Percentiles rank a stretch among this genome's conserved stretches.
Conservation (phyloP, 345 rosid species). For the Cardamine occulta region DNA sequence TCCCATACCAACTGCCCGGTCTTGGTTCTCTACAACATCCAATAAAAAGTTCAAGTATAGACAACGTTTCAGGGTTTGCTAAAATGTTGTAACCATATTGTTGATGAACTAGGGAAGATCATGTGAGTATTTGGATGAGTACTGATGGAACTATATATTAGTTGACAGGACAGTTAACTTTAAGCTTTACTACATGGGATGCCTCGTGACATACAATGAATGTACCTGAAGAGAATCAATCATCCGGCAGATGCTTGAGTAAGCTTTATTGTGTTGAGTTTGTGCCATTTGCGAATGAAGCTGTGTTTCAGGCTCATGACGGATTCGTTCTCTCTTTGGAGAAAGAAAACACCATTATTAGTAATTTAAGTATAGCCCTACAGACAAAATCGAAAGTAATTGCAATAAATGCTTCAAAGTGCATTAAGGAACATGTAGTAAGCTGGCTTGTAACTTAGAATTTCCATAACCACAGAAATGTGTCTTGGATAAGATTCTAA, state of each 20-base stretch:
- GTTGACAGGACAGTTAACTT: constrained; percentile 3
- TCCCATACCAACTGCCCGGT: background rate
- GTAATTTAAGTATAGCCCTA: background rate
- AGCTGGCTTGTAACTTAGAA: background rate
- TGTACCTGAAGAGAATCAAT: constrained; percentile 11
- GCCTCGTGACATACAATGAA: constrained; percentile 22
- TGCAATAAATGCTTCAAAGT: constrained; percentile 6
- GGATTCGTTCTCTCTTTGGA: constrained; percentile 27
- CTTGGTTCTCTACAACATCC: constrained; percentile 3
- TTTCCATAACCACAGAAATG: constrained; percentile 10
- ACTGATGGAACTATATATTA: background rate
- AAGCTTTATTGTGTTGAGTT: constrained; percentile 6
- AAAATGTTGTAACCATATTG: constrained; percentile 20
- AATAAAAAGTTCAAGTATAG: background rate
- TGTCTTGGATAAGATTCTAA: background rate
- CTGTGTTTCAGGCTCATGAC: constrained; percentile 29
- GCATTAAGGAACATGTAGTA: constrained; percentile 4
- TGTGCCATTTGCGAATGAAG: constrained; percentile 7
- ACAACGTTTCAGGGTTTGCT: background rate
- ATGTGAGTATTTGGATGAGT: constrained; percentile 14
- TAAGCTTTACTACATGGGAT: background rate
- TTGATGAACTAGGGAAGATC: constrained; percentile 5
- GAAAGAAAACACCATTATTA: background rate
- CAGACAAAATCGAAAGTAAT: background rate
- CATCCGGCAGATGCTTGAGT: constrained; percentile 22